Evolutionary conservation across 768 basidiomycete genomes (phyloP).

Genomic region (Calocera cornea): DNA sequence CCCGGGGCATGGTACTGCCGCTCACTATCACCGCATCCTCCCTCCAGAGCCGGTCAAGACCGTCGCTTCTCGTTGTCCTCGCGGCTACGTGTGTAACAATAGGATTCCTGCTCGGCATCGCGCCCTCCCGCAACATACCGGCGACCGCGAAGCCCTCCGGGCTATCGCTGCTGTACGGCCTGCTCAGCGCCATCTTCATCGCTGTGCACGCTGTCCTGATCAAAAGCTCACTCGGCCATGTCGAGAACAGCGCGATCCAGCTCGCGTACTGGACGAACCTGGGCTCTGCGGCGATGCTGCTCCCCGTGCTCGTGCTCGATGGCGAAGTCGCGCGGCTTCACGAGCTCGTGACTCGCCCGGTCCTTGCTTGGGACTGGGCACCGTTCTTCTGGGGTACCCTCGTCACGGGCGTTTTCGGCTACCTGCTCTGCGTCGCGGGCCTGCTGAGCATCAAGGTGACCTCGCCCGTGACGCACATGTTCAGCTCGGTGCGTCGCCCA

Average conservation of each 20-base stretch:
- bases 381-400: constrained; percentile 51
- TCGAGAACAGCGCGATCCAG: constrained; percentile 57
- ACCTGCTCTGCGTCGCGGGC: constrained; percentile 65
- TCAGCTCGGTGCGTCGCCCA: constrained; percentile 46
- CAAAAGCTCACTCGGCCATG: constrained; percentile 53
- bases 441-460: constrained; percentile 57
- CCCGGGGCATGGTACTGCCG: constrained; percentile 69
- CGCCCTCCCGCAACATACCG: constrained; percentile 28
- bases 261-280: constrained; percentile 70
- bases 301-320: constrained; percentile 45
- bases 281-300: constrained; percentile 49
- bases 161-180: constrained; percentile 49
- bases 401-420: constrained; percentile 66
- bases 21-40: constrained; percentile 66
- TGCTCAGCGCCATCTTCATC: constrained; percentile 60
- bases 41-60: constrained; percentile 40
- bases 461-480: constrained; percentile 76
- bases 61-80: constrained; percentile 41
- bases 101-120: constrained; percentile 66
- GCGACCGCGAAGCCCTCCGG: not conserved
- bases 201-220: constrained; percentile 64
- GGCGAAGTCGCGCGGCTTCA: constrained; percentile 38
- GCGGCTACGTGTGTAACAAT: constrained; percentile 52
- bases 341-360: constrained; percentile 25
- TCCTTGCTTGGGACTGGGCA: constrained; percentile 32